A percentile compares a stretch with the other conserved stretches of the same genome.
Evolutionary conservation across 169 alveolate species (phyloP).

Genomic region (Pseudocohnilembus persalinus): DNA sequence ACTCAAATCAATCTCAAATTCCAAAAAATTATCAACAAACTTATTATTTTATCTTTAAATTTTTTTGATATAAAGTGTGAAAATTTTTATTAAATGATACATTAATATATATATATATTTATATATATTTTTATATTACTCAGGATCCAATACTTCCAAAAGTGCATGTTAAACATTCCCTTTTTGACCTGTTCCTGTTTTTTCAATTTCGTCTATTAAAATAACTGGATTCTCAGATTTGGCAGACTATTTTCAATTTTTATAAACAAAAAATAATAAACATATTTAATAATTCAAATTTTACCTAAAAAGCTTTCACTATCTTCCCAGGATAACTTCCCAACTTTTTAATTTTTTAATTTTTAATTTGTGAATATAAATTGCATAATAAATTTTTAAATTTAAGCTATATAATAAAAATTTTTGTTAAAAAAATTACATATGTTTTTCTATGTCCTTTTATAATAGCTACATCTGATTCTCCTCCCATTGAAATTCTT

Average conservation of each 20-base stretch:
- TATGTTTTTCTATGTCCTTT: slow-evolving; percentile 82
- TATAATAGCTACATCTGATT: slow-evolving; percentile 76
- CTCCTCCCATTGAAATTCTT: slow-evolving; percentile 79
- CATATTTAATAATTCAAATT: too few species aligned
- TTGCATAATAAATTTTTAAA: too few species aligned
- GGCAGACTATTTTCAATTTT: too few species aligned
- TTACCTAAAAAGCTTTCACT: slow-evolving; percentile 51
- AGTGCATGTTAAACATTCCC: slow-evolving; percentile 75
- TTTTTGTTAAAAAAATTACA: slow-evolving; percentile 19
- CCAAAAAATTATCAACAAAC: slow-evolving; percentile 65
- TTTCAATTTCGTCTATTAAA: slow-evolving; percentile 79
- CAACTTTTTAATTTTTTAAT: not conserved
- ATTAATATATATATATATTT: too few species aligned
- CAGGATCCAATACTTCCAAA: slow-evolving; percentile 79
- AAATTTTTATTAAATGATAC: too few species aligned
- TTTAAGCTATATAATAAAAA: too few species aligned
- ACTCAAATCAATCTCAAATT: slow-evolving; percentile 70
- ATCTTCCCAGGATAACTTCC: slow-evolving; percentile 78
- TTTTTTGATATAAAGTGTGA: too few species aligned
- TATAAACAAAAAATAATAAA: too few species aligned
- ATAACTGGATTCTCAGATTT: slow-evolving; percentile 74
- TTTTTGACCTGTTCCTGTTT: slow-evolving; percentile 51
- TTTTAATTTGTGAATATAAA: too few species aligned
- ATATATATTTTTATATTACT: not conserved
- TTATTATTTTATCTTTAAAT: slow-evolving; percentile 46